Evolutionary conservation across 345 rosid species (phyloP).

Genomic region (rapeseed (Brassica napus)): DNA sequence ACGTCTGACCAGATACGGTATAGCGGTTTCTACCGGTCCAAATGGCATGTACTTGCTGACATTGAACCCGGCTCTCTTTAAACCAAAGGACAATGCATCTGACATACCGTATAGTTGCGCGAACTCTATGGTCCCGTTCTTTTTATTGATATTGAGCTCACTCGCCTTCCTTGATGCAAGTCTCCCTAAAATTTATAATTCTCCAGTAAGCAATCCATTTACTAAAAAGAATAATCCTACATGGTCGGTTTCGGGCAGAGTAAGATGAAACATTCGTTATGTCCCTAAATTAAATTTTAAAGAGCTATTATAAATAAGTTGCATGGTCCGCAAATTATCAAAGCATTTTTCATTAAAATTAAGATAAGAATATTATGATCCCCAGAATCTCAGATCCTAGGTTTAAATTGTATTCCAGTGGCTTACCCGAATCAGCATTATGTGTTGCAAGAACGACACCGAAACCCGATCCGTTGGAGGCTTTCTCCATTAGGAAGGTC

Average conservation of each 20-base stretch:
- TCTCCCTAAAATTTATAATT: slow-evolving; percentile 46
- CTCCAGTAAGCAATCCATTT: background rate
- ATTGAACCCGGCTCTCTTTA: slow-evolving; percentile 78
- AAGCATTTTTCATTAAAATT: too few relatives aligned
- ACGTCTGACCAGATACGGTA: slow-evolving; percentile 83
- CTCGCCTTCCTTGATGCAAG: slow-evolving; percentile 60
- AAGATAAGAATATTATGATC: background rate
- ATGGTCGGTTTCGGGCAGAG: background rate
- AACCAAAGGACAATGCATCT: slow-evolving; percentile 68
- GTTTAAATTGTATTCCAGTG: background rate
- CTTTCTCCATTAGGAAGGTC: slow-evolving; percentile 63
- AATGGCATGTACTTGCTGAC: slow-evolving; percentile 91
- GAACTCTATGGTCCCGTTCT: slow-evolving; percentile 61
- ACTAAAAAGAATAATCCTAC: background rate
- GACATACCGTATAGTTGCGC: slow-evolving; percentile 95
- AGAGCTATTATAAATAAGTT: too few relatives aligned
- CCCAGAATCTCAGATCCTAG: background rate
- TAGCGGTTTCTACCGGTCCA: slow-evolving; percentile 68
- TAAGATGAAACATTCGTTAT: background rate
- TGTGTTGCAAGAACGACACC: slow-evolving; percentile 85
- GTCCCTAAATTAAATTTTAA: too few relatives aligned
- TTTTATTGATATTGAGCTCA: slow-evolving; percentile 62
- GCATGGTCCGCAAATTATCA: background rate
- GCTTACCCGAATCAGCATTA: slow-evolving; percentile 73
- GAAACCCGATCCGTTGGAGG: slow-evolving; percentile 50